Evolutionary conservation across 805 yeast genomes (phyloP).

Genomic region (Lachancea meyersii): DNA sequence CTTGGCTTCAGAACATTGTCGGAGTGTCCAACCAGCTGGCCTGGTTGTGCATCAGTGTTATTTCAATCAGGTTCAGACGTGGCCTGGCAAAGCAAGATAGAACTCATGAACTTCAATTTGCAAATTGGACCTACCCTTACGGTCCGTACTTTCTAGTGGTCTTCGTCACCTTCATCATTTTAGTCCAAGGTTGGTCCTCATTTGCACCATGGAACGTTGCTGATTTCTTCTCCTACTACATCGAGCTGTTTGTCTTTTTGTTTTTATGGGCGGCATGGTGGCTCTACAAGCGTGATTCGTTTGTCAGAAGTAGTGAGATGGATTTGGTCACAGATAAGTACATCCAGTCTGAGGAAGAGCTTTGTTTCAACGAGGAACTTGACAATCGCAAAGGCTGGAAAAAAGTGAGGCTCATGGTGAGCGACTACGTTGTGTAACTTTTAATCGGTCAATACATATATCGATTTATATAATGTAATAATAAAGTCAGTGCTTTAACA

Average conservation of each 20-base stretch:
- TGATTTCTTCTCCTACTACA: conserved; percentile 40
- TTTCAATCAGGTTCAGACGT: conserved; percentile 44
- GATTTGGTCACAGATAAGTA: conserved; percentile 50
- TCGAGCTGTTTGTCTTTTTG: conserved; percentile 46
- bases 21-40: conserved; percentile 49
- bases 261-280: conserved; percentile 39
- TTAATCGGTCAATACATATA: neutral
- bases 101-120: conserved; percentile 37
- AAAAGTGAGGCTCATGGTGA: conserved; percentile 31
- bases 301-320: conserved; percentile 42
- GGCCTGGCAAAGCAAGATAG: conserved; percentile 41
- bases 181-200: conserved; percentile 51
- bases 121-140: conserved; percentile 47
- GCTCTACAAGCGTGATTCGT: conserved; percentile 37
- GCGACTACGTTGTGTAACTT: conserved; percentile 14
- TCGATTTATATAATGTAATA: neutral
- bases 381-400: conserved; percentile 41
- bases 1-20: conserved; percentile 35
- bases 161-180: conserved; percentile 38
- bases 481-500: neutral
- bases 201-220: conserved; percentile 41
- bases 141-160: conserved; percentile 45
- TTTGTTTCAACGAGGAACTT: conserved; percentile 34
- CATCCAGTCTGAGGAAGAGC: conserved; percentile 44
- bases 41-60: conserved; percentile 45